These are phyloP conservation scores for Coccomyxa subellipsoidea DNA, from an alignment of 163 green algal genomes.

Conservation along the genomic window DNA sequence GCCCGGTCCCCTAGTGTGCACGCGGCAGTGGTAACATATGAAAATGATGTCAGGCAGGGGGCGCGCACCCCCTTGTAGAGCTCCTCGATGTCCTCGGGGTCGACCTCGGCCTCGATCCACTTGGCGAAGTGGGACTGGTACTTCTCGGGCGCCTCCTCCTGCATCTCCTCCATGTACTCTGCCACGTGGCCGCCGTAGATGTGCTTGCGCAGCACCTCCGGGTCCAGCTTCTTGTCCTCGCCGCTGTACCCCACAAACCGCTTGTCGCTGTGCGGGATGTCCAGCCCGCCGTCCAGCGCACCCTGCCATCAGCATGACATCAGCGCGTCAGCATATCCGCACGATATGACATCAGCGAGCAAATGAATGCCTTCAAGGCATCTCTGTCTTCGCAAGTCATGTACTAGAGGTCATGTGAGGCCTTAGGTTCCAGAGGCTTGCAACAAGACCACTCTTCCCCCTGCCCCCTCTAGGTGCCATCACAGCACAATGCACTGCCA, in stretches of 20 bases:
- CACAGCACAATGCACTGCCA: too few relatives aligned
- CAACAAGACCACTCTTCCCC: too few relatives aligned
- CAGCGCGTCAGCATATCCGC: too few relatives aligned
- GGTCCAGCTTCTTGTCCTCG: constrained; percentile 87
- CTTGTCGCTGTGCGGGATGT: constrained; percentile 99
- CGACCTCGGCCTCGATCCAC: constrained; percentile 86
- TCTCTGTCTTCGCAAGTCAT: too few relatives aligned
- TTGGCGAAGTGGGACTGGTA: constrained; percentile 88
- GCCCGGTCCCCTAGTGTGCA: too few relatives aligned
- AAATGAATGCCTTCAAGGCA: too few relatives aligned
- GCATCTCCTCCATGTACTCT: constrained; percentile 97
- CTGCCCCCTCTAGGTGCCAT: too few relatives aligned
- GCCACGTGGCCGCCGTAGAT: constrained; percentile 89
- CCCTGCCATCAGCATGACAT: constrained; percentile 80
- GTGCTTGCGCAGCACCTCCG: constrained; percentile 92
- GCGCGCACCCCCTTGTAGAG: constrained; percentile 58
- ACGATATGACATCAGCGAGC: too few relatives aligned
- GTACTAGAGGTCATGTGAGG: too few relatives aligned
- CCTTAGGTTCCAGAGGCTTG: too few relatives aligned
- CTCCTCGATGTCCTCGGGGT: constrained; percentile 89
- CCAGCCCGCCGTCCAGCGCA: constrained; percentile 93
- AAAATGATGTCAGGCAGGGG: background rate
- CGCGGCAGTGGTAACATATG: too few relatives aligned
- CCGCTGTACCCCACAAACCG: constrained; percentile 92
- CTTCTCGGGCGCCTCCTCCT: constrained; percentile 97